phyloP scores from a whole-genome alignment of 2,329 filamentous ascomycete genomes.

The Podosphaera aphanis region DNA sequence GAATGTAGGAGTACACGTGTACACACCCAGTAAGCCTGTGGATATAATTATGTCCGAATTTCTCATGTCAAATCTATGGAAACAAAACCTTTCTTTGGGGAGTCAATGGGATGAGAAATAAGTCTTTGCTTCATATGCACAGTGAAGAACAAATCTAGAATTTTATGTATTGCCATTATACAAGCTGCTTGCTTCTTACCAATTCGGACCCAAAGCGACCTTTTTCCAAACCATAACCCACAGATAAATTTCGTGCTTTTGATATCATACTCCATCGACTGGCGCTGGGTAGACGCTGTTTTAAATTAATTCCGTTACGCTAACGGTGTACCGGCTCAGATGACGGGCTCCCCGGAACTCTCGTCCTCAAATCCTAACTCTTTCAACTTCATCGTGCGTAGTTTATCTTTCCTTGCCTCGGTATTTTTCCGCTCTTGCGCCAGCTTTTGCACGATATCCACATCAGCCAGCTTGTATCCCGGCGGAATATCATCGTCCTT shows the following conservation, averaged over 20 bases:
- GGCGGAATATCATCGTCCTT: constrained; percentile 69
- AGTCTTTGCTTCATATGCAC: too few species aligned
- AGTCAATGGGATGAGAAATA: too few species aligned
- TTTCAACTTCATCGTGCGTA: constrained; percentile 43
- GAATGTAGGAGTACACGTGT: constrained; percentile 9
- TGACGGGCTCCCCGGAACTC: constrained; percentile 49
- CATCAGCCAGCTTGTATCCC: constrained; percentile 40
- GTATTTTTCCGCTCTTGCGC: constrained; percentile 47
- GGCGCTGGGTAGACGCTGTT: too few species aligned
- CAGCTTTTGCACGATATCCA: constrained; percentile 45
- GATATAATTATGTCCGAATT: too few species aligned
- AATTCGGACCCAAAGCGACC: background rate
- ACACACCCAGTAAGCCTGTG: too few species aligned
- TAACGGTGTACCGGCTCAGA: constrained; percentile 22
- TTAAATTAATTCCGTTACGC: too few species aligned
- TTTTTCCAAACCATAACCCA: background rate
- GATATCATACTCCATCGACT: too few species aligned
- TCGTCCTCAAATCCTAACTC: constrained; percentile 75
- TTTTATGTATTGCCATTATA: too few species aligned
- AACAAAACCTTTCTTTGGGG: too few species aligned
- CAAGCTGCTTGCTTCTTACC: background rate
- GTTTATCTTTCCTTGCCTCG: constrained; percentile 53
- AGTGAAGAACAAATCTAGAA: too few species aligned
- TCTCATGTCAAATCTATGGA: too few species aligned
- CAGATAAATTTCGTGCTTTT: too few species aligned